Percentiles rank a stretch among this genome's conserved stretches.
Evolutionary conservation across 129 eudicot species (phyloP).

Genomic region (Centaurea solstitialis): DNA sequence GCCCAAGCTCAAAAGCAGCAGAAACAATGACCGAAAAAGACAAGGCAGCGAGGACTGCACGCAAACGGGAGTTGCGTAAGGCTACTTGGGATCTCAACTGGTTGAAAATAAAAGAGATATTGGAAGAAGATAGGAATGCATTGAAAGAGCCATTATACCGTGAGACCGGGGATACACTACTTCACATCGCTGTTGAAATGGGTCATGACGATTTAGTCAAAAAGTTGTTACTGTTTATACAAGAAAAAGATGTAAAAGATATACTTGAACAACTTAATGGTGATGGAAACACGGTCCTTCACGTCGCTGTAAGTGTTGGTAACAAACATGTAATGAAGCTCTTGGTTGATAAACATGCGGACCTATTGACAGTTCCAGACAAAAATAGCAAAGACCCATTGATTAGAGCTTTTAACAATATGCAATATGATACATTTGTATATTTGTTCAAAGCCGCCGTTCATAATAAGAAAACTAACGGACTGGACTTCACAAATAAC

Average conservation of each 20-base stretch:
- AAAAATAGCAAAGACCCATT: background rate
- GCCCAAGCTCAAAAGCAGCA: too few species aligned
- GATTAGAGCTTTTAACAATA: background rate
- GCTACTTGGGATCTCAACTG: background rate
- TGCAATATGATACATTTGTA: background rate
- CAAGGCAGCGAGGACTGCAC: background rate
- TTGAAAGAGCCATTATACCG: background rate
- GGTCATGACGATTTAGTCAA: background rate
- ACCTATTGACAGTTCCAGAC: background rate
- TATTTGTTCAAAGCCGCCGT: background rate
- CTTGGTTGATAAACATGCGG: background rate
- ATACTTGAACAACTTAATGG: background rate
- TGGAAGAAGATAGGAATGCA: background rate
- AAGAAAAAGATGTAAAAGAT: background rate
- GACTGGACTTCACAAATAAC: background rate
- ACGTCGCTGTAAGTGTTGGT: conserved; percentile 3
- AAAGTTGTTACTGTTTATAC: background rate
- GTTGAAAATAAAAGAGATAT: background rate
- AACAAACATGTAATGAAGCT: background rate
- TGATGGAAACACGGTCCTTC: background rate
- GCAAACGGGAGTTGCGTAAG: background rate
- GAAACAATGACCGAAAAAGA: too few species aligned
- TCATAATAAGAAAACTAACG: background rate
- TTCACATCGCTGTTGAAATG: background rate
- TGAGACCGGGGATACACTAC: background rate